Evolutionary conservation across 176 grass and related monocot genomes (phyloP).

Genomic region (Phyllostachys edulis): DNA sequence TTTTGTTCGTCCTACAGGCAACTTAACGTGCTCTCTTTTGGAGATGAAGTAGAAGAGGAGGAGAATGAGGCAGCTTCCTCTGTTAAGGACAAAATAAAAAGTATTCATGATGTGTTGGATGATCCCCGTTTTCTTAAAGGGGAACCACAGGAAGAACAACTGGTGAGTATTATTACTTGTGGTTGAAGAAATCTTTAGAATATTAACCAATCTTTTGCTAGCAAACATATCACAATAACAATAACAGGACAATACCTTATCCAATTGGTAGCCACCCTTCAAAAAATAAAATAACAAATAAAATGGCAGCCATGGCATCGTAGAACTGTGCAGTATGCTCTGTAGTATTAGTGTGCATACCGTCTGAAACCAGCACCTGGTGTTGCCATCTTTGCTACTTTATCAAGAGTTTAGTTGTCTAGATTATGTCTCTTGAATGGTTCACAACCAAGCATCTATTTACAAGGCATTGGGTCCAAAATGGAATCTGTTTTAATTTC

Average conservation of each 20-base stretch:
- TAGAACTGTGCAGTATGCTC: background rate
- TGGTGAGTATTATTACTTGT: slow-evolving; percentile 40
- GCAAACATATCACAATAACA: slow-evolving; percentile 5
- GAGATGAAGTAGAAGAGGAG: slow-evolving; percentile 95
- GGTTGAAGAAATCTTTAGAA: background rate
- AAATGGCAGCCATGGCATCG: background rate
- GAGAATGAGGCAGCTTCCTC: slow-evolving; percentile 61
- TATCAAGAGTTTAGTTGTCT: background rate
- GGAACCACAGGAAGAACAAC: slow-evolving; percentile 44
- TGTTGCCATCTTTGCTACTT: slow-evolving; percentile 18
- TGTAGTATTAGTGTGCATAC: background rate
- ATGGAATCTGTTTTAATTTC: slow-evolving; percentile 17
- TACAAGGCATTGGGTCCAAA: background rate
- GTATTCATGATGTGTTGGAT: slow-evolving; percentile 91
- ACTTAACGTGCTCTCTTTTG: slow-evolving; percentile 91
- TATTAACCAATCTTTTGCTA: slow-evolving; percentile 3
- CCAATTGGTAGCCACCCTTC: background rate
- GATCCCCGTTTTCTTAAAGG: slow-evolving; percentile 87
- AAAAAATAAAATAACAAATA: background rate
- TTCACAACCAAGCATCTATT: background rate
- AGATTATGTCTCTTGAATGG: background rate
- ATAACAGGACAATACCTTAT: background rate
- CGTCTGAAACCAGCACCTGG: background rate
- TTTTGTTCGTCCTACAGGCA: slow-evolving; percentile 53
- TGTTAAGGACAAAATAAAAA: slow-evolving; percentile 90